These are phyloP conservation scores for Metschnikowia baotianmanensis DNA, from an alignment of 805 yeast species.

Conservation along the genomic window DNA sequence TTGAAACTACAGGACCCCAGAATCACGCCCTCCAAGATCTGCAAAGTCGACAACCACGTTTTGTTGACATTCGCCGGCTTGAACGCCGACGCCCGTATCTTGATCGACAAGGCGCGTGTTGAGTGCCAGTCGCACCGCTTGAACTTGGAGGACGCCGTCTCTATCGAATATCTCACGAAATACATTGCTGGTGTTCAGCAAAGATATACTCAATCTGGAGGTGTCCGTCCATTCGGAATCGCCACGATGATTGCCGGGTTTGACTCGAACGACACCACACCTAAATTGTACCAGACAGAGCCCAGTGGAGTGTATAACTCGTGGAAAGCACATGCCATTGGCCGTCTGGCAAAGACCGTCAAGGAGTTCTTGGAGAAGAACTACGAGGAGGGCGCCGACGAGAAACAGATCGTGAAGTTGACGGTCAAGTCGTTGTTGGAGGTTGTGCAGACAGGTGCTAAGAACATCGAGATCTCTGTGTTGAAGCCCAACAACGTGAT, in stretches of 20 bases:
- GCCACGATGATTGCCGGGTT: conserved; percentile 95
- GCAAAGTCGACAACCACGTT: conserved; percentile 85
- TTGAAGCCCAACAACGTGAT: conserved; percentile 68
- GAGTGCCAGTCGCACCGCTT: conserved; percentile 95
- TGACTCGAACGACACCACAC: conserved; percentile 77
- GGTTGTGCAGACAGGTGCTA: conserved; percentile 97
- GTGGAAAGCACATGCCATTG: conserved; percentile 98
- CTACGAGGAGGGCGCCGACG: conserved; percentile 60
- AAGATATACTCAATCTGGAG: conserved; percentile 95
- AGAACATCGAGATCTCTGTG: conserved; percentile 89
- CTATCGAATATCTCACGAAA: conserved; percentile 87
- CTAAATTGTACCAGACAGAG: conserved; percentile 89
- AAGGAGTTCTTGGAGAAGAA: conserved; percentile 93
- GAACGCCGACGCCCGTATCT: conserved; percentile 96
- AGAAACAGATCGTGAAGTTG: conserved; percentile 70
- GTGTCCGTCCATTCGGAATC: conserved; percentile 97
- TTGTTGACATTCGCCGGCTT: conserved; percentile 94
- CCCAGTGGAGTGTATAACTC: conserved; percentile 97
- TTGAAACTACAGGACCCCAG: conserved; percentile 94
- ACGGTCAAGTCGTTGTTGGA: conserved; percentile 86
- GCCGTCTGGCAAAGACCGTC: conserved; percentile 91
- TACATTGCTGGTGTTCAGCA: conserved; percentile 98
- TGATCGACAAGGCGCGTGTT: conserved; percentile 91
- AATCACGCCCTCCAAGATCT: conserved; percentile 92
- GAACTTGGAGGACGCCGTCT: conserved; percentile 91